A percentile compares a stretch with the other conserved stretches of the same genome.
phyloP scores from a whole-genome alignment of 371 early-diverging fungal genomes.

The Mucor sp. region DNA sequence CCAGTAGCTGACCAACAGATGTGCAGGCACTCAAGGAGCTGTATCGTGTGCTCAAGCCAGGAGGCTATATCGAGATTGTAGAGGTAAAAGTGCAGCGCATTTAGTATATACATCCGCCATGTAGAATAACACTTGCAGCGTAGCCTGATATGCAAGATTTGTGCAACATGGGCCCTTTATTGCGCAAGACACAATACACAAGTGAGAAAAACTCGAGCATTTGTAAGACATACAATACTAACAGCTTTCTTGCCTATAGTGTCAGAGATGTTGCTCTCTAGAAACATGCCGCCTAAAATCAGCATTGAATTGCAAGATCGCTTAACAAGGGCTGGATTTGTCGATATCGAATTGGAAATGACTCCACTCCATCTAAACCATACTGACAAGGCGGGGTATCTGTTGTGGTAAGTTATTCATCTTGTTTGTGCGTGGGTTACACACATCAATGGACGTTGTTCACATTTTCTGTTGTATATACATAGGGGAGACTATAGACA shows the following conservation, averaged over 20 bases:
- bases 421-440: not conserved
- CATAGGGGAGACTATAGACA: slow-evolving; percentile 30
- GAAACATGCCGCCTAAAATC: slow-evolving; percentile 16
- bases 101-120: not conserved
- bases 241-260: not conserved
- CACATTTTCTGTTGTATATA: not conserved
- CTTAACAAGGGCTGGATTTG: slow-evolving; percentile 12
- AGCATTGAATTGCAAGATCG: slow-evolving; percentile 13
- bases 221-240: not conserved
- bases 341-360: not conserved
- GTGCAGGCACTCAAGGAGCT: slow-evolving; percentile 10
- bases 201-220: not conserved
- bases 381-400: slow-evolving; percentile 14
- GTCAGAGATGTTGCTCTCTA: not conserved
- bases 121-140: not conserved
- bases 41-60: slow-evolving; percentile 43
- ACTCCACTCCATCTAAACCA: slow-evolving; percentile 15
- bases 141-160: slow-evolving; percentile 10
- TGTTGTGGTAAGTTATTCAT: slow-evolving; percentile 15
- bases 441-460: not conserved
- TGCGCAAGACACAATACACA: not conserved
- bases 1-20: not conserved
- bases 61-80: slow-evolving; percentile 56
- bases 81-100: slow-evolving; percentile 22
- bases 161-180: slow-evolving; percentile 1